Conservation (phyloP, 805 yeast genomes). For the Monosporozyma yasuniensis region DNA sequence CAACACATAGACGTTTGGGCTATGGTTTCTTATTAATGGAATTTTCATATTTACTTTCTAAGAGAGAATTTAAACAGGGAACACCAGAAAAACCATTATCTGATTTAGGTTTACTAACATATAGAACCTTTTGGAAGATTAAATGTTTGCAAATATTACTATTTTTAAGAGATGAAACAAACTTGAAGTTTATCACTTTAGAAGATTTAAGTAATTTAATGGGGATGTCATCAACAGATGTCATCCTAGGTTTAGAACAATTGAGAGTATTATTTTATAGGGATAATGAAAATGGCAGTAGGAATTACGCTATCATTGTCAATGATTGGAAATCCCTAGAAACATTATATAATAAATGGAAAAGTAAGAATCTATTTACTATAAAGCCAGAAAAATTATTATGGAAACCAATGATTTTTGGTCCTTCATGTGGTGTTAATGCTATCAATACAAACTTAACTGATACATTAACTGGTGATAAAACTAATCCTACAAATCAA, state of each 20-base stretch:
- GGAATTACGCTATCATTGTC: slow-evolving; percentile 12
- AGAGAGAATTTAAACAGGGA: slow-evolving; percentile 67
- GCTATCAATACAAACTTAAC: slow-evolving; percentile 27
- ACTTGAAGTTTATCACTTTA: slow-evolving; percentile 36
- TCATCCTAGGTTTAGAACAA: slow-evolving; percentile 77
- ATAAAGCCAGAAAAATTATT: slow-evolving; percentile 47
- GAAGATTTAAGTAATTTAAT: slow-evolving; percentile 57
- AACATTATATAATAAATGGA: slow-evolving; percentile 42
- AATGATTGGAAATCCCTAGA: slow-evolving; percentile 33
- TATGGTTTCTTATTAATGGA: slow-evolving; percentile 84
- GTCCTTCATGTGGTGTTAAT: slow-evolving; percentile 80
- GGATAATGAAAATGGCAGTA: slow-evolving; percentile 35
- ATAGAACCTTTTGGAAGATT: slow-evolving; percentile 78
- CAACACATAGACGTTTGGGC: slow-evolving; percentile 79
- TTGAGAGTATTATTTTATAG: slow-evolving; percentile 43
- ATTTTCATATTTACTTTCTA: slow-evolving; percentile 72
- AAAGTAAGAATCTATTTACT: slow-evolving; percentile 41
- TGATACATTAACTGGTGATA: neutral
- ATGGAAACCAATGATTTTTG: slow-evolving; percentile 80
- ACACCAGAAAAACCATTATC: slow-evolving; percentile 94
- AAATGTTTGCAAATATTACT: slow-evolving; percentile 41
- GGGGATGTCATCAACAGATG: slow-evolving; percentile 83
- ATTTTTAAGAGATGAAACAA: slow-evolving; percentile 5
- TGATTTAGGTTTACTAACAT: slow-evolving; percentile 76
- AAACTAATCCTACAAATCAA: neutral